Conservation (phyloP, 768 basidiomycete species). For the Mycena venus region DNA sequence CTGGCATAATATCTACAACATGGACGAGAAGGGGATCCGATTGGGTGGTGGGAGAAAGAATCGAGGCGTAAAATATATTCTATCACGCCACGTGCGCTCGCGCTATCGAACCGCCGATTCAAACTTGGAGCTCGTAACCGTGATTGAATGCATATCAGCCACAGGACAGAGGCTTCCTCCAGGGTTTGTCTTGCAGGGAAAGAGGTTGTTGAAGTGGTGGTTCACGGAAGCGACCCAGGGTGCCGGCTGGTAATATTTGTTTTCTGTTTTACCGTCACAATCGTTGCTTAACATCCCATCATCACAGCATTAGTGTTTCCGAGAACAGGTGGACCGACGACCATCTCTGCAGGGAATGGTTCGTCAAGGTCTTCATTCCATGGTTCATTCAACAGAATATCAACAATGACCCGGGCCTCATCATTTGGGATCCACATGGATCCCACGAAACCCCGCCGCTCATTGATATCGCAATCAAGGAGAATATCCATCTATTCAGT, state of each 20-base stretch:
- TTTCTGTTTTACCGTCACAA: background rate
- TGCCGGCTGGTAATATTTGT: background rate
- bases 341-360: background rate
- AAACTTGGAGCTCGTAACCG: background rate
- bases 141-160: background rate
- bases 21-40: slow-evolving; percentile 4
- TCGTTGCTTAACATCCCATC: background rate
- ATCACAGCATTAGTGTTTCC: background rate
- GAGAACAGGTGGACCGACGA: background rate
- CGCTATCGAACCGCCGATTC: background rate
- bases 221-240: background rate
- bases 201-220: background rate
- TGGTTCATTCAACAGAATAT: background rate
- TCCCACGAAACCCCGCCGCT: background rate
- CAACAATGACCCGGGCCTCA: background rate
- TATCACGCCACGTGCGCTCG: background rate
- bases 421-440: background rate
- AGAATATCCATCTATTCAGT: background rate
- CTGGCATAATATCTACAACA: no score
- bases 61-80: background rate
- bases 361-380: background rate
- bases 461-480: background rate
- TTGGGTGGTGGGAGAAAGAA: background rate
- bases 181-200: background rate
- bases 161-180: background rate